A percentile compares a stretch with the other conserved stretches of the same genome.
Evolutionary conservation across 2,329 filamentous ascomycete species (phyloP).

Genomic region (Clarireedia sp.): DNA sequence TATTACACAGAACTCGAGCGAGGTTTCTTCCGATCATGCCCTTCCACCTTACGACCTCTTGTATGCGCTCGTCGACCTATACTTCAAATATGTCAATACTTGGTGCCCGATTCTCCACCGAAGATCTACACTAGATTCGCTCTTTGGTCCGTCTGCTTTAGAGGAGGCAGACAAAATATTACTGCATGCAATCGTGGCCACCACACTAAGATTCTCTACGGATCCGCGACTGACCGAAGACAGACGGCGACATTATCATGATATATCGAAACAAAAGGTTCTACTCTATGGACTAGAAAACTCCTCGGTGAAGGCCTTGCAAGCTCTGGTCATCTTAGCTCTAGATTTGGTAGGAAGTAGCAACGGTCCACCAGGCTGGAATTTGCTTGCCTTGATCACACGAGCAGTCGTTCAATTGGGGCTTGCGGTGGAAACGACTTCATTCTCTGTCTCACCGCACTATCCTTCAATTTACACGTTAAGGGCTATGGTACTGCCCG

Average conservation of each 20-base stretch:
- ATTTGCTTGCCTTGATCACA: slow-evolving; percentile 80
- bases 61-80: slow-evolving; percentile 65
- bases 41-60: slow-evolving; percentile 68
- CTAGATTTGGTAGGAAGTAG: slow-evolving; percentile 78
- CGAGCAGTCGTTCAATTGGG: slow-evolving; percentile 84
- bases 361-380: slow-evolving; percentile 88
- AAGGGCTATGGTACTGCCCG: slow-evolving; percentile 74
- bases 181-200: slow-evolving; percentile 82
- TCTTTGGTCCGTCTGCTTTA: slow-evolving; percentile 69
- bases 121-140: slow-evolving; percentile 68
- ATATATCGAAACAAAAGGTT: slow-evolving; percentile 76
- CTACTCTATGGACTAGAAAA: slow-evolving; percentile 83
- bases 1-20: slow-evolving; percentile 39
- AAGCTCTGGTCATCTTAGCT: slow-evolving; percentile 80
- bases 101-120: slow-evolving; percentile 90
- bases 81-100: slow-evolving; percentile 73
- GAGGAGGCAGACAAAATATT: slow-evolving; percentile 78
- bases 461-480: slow-evolving; percentile 85
- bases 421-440: slow-evolving; percentile 73
- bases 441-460: slow-evolving; percentile 67
- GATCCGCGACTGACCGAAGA: slow-evolving; percentile 68
- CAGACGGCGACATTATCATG: slow-evolving; percentile 66
- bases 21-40: slow-evolving; percentile 51
- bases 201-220: slow-evolving; percentile 74
- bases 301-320: slow-evolving; percentile 78